Percentiles rank a stretch among this genome's conserved stretches.
phyloP scores from a whole-genome alignment of 73 alveolate species.

The Blepharisma japonicum region DNA sequence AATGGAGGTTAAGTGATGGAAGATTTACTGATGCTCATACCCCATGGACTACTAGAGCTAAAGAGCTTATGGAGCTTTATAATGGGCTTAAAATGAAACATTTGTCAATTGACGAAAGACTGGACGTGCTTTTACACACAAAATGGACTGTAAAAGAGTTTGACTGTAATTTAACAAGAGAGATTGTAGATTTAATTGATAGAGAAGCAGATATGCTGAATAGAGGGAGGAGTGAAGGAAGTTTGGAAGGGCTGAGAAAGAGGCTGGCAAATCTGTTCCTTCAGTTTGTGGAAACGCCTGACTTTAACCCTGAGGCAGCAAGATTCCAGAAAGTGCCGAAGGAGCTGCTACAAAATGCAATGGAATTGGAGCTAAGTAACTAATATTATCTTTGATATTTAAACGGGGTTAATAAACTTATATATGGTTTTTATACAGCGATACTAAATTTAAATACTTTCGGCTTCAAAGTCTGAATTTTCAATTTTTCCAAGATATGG shows the following conservation, averaged over 20 bases:
- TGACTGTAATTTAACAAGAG: slow-evolving; percentile 97
- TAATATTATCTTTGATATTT: background rate
- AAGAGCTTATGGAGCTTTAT: slow-evolving; percentile 96
- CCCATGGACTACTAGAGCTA: slow-evolving; percentile 92
- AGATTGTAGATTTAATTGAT: slow-evolving; percentile 97
- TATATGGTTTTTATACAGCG: slow-evolving; percentile 65
- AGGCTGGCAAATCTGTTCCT: slow-evolving; percentile 94
- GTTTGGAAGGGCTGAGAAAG: slow-evolving; percentile 94
- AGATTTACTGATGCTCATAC: slow-evolving; percentile 93
- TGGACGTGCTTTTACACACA: slow-evolving; percentile 91
- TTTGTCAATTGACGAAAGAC: slow-evolving; percentile 91
- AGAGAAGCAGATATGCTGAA: slow-evolving; percentile 99
- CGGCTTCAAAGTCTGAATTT: slow-evolving; percentile 55
- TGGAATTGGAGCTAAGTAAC: slow-evolving; percentile 19
- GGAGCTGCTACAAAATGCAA: slow-evolving; percentile 68
- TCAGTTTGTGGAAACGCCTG: slow-evolving; percentile 98
- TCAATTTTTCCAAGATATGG: slow-evolving; percentile 48
- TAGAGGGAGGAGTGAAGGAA: slow-evolving; percentile 97
- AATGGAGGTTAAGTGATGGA: slow-evolving; percentile 46
- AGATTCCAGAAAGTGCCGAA: slow-evolving; percentile 96
- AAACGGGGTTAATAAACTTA: too few relatives aligned
- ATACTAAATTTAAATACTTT: slow-evolving; percentile 39
- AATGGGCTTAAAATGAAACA: slow-evolving; percentile 83
- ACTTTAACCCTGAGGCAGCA: slow-evolving; percentile 99
- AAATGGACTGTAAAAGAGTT: slow-evolving; percentile 98